These are phyloP conservation scores for Stipa capillata DNA, from an alignment of 176 grass and related monocot genomes.

Conservation along the genomic window DNA sequence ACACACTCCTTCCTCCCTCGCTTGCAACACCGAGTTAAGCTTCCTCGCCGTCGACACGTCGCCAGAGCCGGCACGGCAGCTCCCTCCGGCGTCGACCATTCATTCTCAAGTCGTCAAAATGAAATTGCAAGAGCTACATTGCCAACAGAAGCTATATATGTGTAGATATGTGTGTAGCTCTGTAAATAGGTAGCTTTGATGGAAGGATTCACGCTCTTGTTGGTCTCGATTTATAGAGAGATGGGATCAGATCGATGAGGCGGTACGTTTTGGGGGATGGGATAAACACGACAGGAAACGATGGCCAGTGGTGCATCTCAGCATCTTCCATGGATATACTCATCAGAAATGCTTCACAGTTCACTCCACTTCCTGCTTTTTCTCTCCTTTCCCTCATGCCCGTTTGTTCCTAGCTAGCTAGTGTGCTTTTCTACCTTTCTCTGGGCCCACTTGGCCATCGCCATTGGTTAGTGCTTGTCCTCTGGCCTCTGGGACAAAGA, in stretches of 20 bases:
- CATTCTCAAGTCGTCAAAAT: neutral
- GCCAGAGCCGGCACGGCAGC: neutral
- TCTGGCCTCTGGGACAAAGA: neutral
- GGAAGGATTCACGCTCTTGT: neutral
- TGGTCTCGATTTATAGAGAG: neutral
- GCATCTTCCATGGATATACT: slow-evolving; percentile 42
- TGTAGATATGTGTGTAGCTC: too few relatives aligned
- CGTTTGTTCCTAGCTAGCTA: neutral
- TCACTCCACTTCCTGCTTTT: slow-evolving; percentile 5
- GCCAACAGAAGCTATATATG: neutral
- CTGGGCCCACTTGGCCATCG: neutral
- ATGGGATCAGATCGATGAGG: neutral
- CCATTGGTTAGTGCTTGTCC: slow-evolving; percentile 21
- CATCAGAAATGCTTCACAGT: slow-evolving; percentile 25
- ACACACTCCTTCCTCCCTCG: neutral
- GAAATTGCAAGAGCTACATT: neutral
- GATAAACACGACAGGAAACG: neutral
- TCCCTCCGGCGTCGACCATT: neutral
- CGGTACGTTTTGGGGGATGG: neutral
- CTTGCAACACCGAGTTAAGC: neutral
- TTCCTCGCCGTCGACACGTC: neutral
- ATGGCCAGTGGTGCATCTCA: neutral
- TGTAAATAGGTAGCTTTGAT: neutral
- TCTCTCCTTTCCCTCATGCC: neutral
- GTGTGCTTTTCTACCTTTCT: neutral